Conservation (phyloP, 2,329 filamentous ascomycete genomes). For the Sclerotinia sclerotiorum region DNA sequence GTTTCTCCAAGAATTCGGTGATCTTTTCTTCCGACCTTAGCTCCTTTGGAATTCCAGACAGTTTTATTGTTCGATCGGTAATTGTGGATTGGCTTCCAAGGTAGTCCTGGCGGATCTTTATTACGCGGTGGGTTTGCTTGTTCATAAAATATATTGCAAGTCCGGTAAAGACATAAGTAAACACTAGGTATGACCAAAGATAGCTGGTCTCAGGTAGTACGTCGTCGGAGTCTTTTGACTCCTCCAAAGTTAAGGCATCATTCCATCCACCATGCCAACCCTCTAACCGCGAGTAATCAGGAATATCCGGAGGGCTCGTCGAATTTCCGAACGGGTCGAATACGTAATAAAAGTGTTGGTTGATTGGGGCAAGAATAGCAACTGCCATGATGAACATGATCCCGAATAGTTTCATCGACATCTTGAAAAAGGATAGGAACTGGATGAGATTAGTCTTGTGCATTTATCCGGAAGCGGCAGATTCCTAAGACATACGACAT, state of each 20-base stretch:
- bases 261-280: slow-evolving; percentile 19
- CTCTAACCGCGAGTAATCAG: slow-evolving; percentile 17
- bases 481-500: slow-evolving; percentile 61
- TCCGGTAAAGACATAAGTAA: slow-evolving; percentile 87
- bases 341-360: slow-evolving; percentile 59
- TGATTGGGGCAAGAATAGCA: slow-evolving; percentile 80
- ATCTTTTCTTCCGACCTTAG: slow-evolving; percentile 80
- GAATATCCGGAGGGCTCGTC: slow-evolving; percentile 39
- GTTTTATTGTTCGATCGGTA: slow-evolving; percentile 87
- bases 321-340: slow-evolving; percentile 26
- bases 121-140: slow-evolving; percentile 79
- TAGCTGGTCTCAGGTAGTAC: slow-evolving; percentile 48
- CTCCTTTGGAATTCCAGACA: slow-evolving; percentile 82
- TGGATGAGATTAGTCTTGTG: slow-evolving; percentile 38
- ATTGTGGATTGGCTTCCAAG: slow-evolving; percentile 92
- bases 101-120: slow-evolving; percentile 84
- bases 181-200: slow-evolving; percentile 91
- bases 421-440: slow-evolving; percentile 94
- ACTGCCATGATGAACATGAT: slow-evolving; percentile 80
- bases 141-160: slow-evolving; percentile 82
- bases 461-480: neutral
- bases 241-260: neutral
- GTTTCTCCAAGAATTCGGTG: slow-evolving; percentile 79
- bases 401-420: slow-evolving; percentile 81
- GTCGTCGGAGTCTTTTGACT: slow-evolving; percentile 20